A percentile compares a stretch with the other conserved stretches of the same genome.
Conservation (phyloP, 2,329 filamentous ascomycete genomes). For the Colletotrichum trifolii region DNA sequence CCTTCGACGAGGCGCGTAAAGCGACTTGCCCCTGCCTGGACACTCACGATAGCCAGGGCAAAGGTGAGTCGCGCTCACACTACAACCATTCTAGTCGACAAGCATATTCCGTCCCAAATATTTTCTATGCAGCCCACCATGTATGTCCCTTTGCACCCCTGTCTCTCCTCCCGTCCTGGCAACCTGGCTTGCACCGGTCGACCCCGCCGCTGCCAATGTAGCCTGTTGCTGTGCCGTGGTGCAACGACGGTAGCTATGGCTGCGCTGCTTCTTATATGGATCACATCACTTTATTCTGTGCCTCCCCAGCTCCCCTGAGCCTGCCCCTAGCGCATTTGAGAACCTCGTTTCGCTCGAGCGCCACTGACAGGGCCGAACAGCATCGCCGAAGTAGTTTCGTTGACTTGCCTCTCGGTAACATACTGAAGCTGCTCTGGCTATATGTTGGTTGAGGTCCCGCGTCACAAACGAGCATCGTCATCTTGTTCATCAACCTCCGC, state of each 20-base stretch:
- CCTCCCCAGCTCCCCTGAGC: constrained; percentile 40
- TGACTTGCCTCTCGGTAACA: not conserved
- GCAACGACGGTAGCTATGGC: constrained; percentile 47
- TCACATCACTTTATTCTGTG: constrained; percentile 49
- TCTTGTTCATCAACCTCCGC: too few relatives aligned
- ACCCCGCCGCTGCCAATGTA: constrained; percentile 51
- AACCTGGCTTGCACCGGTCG: constrained; percentile 44
- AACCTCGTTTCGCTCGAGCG: constrained; percentile 53
- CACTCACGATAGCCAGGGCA: constrained; percentile 30
- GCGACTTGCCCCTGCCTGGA: too few relatives aligned
- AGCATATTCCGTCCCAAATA: not conserved
- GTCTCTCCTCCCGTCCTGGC: constrained; percentile 38
- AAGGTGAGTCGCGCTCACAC: constrained; percentile 15
- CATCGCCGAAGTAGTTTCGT: constrained; percentile 24
- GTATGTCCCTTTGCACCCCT: constrained; percentile 40
- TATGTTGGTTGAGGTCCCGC: not conserved
- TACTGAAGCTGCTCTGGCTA: not conserved
- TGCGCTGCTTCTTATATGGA: constrained; percentile 53
- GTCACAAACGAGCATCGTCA: too few relatives aligned
- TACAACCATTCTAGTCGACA: not conserved
- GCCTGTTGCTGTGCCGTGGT: constrained; percentile 50
- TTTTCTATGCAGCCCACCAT: constrained; percentile 39
- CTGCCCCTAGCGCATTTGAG: constrained; percentile 50
- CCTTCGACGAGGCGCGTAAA: too few relatives aligned
- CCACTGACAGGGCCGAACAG: constrained; percentile 46